Evolutionary conservation across 1,284 basidiomycete genomes (phyloP), one percentile per base, ranked within the genome.

Genomic region (Trichosporon sp.): DNA sequence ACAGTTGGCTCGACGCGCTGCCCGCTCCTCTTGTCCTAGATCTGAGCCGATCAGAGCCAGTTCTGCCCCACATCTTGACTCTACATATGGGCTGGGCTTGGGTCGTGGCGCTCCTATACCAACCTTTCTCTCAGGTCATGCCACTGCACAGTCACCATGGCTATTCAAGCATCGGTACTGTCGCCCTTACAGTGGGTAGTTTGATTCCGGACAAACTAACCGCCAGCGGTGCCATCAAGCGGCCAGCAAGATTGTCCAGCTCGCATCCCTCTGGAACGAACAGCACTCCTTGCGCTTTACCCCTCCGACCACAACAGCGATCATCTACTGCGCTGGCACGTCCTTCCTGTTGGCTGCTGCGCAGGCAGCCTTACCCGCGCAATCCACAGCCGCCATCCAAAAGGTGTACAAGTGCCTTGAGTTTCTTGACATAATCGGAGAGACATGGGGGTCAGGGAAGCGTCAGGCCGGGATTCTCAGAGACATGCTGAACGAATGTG

Each of bases 301-400:
- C 18, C 88, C 89, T 0, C 86, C 90, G 58, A 89, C 89, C 5
- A 83, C 89, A 62, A 84, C 89, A 31, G 89, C 90, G 74, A 86
- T 87, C 58, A 84, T 88, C 63, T 91, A 90, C 77, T 86, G 87
- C 7, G 88, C 89, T 0, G 89, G 89, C 18, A 90, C 89, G 3
- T 64, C 65, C 7, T 70, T 72, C 62, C 44, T 72, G 1, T 65
- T 72, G 13, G 68, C 71, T 0, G 68, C 71, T 0, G 68, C 68
- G 4, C 71, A 72, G 56, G 71, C 71, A 0, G 34, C 38, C 1
- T 25, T n/a, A 18, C 66, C 66, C 0, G 42, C 63, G 2, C 71
- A 72, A 25, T 44, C 63, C 0, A 63, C 66, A 0, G 66, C 62
- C 2, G 62, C 68, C 0, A 44, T 72, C 23, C 62, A 66, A 8